Evolutionary conservation across 495 filamentous ascomycete genomes (phyloP), one percentile per base, ranked within the genome.

Genomic region (Bryoglossum gracile): DNA sequence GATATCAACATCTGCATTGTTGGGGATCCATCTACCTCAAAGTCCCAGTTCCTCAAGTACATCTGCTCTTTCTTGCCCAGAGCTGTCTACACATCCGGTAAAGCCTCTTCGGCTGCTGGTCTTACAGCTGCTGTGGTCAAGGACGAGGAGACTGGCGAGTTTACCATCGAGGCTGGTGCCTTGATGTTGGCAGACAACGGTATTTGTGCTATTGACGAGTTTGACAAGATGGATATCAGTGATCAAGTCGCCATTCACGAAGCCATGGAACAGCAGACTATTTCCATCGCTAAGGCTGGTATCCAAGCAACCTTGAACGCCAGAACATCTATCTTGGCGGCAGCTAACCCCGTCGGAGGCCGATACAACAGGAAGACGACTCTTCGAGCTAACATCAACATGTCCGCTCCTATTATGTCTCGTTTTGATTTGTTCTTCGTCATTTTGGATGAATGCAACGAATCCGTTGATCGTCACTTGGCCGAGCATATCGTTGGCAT

Each of bases 241-340:
- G 92, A 99, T 68, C 92, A 99, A 70, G 92, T 99, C 38, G 92
- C 92, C 54, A 97, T 99, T 65, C 92, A 99, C 78, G 92, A 99
- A 78, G 94, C 94, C 46, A 99, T 99, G 92, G 92, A 99, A 76
- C 92, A 99, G 69, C 92, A 99, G 70, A 99, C 92, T 16, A 99
- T 99, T 57, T 96, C 91, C 17, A 99, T 99, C 64, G 92, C 92
- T 50, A 99, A 99, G 62, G 92, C 92, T 3, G 92, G 92, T 60
- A 99, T 99, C 52, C 92, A 99, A 63, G 94, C 92, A 2, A 99
- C 92, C 0, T 81, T 99, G 33, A 99, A 97, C 58, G 92, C 92
- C 0, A 73, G 92, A 22, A 96, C 92, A 3, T 88, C 82, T 11
- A 99, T 99, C 62, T 82, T 99, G 21, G 92, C 92, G 1, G 92